A percentile compares a stretch with the other conserved stretches of the same genome.
These are phyloP conservation scores for Blumeria graminis DNA, from an alignment of 2,329 filamentous ascomycete species.

Conservation along the genomic window DNA sequence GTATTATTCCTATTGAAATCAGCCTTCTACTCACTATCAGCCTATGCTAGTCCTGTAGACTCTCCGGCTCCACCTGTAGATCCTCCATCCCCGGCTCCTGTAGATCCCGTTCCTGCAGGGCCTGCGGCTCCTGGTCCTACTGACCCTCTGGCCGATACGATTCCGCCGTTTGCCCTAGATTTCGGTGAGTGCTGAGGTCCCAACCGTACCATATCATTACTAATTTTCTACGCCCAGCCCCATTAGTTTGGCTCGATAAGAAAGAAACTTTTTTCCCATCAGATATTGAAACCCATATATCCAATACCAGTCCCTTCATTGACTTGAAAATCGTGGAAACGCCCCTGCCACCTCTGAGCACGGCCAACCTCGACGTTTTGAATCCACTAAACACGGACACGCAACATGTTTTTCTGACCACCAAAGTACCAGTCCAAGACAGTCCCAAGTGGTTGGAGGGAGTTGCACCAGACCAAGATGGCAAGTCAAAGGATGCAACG, in stretches of 20 bases:
- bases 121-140: background rate
- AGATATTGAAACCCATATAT: constrained; percentile 22
- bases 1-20: background rate
- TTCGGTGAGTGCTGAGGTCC: constrained; percentile 18
- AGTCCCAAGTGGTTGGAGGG: constrained; percentile 26
- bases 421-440: constrained; percentile 22
- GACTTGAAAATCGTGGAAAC: constrained; percentile 19
- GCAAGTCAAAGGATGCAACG: constrained; percentile 25
- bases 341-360: constrained; percentile 18
- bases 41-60: no score
- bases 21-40: background rate
- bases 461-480: constrained; percentile 24
- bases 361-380: constrained; percentile 23
- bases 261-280: constrained; percentile 24
- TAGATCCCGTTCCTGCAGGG: background rate
- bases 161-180: constrained; percentile 21
- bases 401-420: constrained; percentile 23
- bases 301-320: constrained; percentile 21
- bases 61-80: no score
- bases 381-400: constrained; percentile 20
- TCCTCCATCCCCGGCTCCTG: no score
- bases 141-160: constrained; percentile 6
- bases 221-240: constrained; percentile 17
- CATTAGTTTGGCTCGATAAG: constrained; percentile 25
- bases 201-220: background rate